Percentiles rank a stretch among this genome's conserved stretches.
Conservation (phyloP, 306 rosid genomes). For the Dryas octopetala region DNA sequence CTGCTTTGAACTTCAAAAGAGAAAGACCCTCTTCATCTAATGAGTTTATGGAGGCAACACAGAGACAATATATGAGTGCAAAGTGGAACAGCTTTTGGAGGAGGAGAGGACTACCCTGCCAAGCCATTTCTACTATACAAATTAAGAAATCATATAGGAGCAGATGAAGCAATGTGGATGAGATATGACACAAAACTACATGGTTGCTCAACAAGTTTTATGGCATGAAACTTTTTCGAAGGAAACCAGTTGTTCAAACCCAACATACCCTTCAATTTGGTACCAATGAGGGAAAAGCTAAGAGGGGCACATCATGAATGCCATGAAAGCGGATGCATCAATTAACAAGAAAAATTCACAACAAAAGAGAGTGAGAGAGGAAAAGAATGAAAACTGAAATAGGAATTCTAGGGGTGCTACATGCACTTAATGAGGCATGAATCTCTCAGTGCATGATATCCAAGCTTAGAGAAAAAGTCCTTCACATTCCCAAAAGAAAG, state of each 20-base stretch:
- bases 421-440: background rate
- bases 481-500: too few species aligned
- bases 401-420: background rate
- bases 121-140: constrained; percentile 34
- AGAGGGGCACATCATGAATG: background rate
- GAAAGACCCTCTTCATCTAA: constrained; percentile 48
- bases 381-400: background rate
- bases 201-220: background rate
- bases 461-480: too few species aligned
- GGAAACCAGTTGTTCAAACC: background rate
- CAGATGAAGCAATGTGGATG: background rate
- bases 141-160: constrained; percentile 13
- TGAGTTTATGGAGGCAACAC: constrained; percentile 35
- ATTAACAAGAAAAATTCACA: background rate
- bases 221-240: background rate
- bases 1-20: constrained; percentile 54
- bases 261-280: background rate
- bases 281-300: background rate
- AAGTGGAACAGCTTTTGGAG: constrained; percentile 26
- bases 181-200: background rate
- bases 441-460: constrained; percentile 8
- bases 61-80: constrained; percentile 32
- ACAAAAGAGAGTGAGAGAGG: background rate
- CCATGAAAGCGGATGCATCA: background rate
- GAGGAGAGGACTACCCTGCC: constrained; percentile 19